Base-by-base conservation (phyloP, 2,329 filamentous ascomycete species). In the Colletotrichum liriopes region DNA sequence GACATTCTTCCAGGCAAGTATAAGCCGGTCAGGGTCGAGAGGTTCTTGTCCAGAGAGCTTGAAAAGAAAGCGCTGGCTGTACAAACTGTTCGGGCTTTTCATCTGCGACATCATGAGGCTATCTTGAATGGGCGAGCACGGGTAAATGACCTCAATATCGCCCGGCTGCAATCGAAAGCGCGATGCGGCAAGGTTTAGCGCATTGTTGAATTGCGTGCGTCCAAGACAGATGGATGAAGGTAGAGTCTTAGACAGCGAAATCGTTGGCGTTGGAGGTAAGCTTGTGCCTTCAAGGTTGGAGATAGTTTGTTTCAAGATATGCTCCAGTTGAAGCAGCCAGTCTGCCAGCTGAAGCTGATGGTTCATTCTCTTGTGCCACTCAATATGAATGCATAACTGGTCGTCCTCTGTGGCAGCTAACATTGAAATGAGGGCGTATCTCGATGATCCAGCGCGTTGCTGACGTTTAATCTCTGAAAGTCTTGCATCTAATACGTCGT, bases 21-120 rank as follows among this genome's bases (percentile, higher is more conserved):
- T 8, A 5, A 70, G 51, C 32, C 37, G 45, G 11, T 52, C n/a
- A 1, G 58, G 52, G 14, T 59, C 39, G 16, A 71, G 43, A 3
- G 41, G 26, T 3, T 51, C 37, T 1, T 35, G 8, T 2, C 35
- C 26, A 2, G 56, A 68, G 1, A 71, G 65, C n/a, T 54, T 68
- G 43, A 71, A 59, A 18, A 71, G 43, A 5, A 71, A 71, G 2
- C 52, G 56, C 12, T 71, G 69, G 29, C 41, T 59, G 43, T 71
- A 71, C 2, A 52, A 16, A 0, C 59, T 43, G 20, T 1, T 26
- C 0, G 52, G 3, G 0, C n/a, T 32, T 29, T 63, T 71, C 16
- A 68, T n/a, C n/a, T 71, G 65, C 1, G 69, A 71, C 1, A 71
- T n/a, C 18, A 72, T 72, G 1, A 72, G 60, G 14, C 67, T 70